A percentile compares a stretch with the other conserved stretches of the same genome.
Conservation (phyloP, 2,329 filamentous ascomycete species). For the Penicillium sp. region DNA sequence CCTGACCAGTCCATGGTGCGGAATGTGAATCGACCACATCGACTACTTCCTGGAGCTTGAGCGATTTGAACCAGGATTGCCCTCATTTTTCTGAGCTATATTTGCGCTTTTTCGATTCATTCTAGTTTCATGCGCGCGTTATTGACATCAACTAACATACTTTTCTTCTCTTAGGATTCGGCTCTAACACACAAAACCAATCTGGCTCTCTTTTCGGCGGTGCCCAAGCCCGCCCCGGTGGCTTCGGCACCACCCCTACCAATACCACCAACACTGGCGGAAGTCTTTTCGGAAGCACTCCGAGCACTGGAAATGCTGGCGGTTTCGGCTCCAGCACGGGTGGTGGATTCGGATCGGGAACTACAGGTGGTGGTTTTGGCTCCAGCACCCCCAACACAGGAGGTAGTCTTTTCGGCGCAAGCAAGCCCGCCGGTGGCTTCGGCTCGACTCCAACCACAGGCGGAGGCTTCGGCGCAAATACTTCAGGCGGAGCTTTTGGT, state of each 20-base stretch:
- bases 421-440: slow-evolving; percentile 23
- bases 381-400: slow-evolving; percentile 32
- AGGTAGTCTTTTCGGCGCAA: slow-evolving; percentile 45
- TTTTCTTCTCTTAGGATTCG: slow-evolving; percentile 39
- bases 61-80: slow-evolving; percentile 11
- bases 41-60: not conserved
- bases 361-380: slow-evolving; percentile 22
- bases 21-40: not conserved
- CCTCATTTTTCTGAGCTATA: slow-evolving; percentile 7
- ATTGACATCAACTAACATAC: slow-evolving; percentile 21
- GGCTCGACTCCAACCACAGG: slow-evolving; percentile 25
- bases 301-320: slow-evolving; percentile 28
- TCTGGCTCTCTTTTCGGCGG: slow-evolving; percentile 42
- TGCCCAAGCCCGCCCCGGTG: slow-evolving; percentile 31
- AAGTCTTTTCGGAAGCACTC: slow-evolving; percentile 38
- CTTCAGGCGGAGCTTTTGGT: slow-evolving; percentile 38
- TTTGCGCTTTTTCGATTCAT: slow-evolving; percentile 8
- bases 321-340: slow-evolving; percentile 31
- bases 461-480: slow-evolving; percentile 30
- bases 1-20: not conserved
- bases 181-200: slow-evolving; percentile 37
- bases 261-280: slow-evolving; percentile 32
- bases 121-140: not conserved
- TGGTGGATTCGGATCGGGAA: slow-evolving; percentile 31
- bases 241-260: slow-evolving; percentile 38